These are phyloP conservation scores for Rhodamnia argentea DNA, from an alignment of 345 rosid genomes.

Conservation along the genomic window DNA sequence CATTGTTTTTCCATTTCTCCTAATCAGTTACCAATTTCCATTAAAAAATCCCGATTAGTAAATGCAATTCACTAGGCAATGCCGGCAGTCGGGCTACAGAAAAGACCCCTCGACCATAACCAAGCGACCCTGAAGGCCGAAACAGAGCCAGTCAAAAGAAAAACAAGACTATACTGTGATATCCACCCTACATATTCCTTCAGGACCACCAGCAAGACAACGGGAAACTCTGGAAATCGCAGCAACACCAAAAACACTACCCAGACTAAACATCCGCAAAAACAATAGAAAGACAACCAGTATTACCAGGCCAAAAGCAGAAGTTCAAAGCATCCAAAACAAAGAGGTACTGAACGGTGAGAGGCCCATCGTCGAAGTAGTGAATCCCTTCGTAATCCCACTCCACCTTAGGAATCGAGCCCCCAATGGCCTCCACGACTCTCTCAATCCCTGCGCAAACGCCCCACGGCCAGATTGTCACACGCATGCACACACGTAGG, in stretches of 20 bases:
- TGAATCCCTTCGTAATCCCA: slow-evolving; percentile 91
- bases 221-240: background rate
- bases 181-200: background rate
- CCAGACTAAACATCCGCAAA: background rate
- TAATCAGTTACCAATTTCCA: background rate
- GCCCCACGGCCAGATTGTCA: background rate
- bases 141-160: background rate
- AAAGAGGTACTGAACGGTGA: slow-evolving; percentile 70
- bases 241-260: background rate
- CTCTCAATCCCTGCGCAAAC: slow-evolving; percentile 43
- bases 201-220: background rate
- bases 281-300: too few species aligned
- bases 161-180: background rate
- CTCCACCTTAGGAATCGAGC: slow-evolving; percentile 49
- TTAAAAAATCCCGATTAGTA: background rate
- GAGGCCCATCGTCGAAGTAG: slow-evolving; percentile 58
- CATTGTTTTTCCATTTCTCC: background rate
- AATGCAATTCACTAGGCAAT: background rate
- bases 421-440: slow-evolving; percentile 37
- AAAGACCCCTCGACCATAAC: background rate
- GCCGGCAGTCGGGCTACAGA: background rate
- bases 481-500: background rate
- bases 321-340: slow-evolving; percentile 74
- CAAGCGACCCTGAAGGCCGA: background rate
- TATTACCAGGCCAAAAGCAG: slow-evolving; percentile 77